These are phyloP conservation scores for Dothistroma pini DNA, from an alignment of 2,329 filamentous ascomycete species.

Conservation along the genomic window DNA sequence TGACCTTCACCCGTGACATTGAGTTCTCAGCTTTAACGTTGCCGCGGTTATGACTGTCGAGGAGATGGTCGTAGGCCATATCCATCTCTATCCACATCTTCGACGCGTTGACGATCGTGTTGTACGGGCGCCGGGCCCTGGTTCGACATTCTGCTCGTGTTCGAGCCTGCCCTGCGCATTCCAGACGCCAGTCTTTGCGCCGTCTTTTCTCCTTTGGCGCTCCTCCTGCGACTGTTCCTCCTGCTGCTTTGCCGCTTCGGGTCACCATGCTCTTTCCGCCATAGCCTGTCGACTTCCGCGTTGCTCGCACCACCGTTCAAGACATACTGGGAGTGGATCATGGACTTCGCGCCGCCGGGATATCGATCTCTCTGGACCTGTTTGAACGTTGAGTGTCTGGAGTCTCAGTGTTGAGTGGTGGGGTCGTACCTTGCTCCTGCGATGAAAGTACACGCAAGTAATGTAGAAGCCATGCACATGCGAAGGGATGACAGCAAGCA, in stretches of 20 bases:
- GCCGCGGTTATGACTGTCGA: no score
- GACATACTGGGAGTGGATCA: conserved; percentile 38
- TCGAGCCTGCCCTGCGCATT: conserved; percentile 2
- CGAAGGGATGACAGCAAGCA: conserved; percentile 40
- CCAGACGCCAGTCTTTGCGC: conserved; percentile 3
- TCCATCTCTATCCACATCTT: conserved; percentile 5
- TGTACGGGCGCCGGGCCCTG: neutral
- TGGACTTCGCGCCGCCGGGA: conserved; percentile 35
- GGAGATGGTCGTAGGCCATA: neutral
- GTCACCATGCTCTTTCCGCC: conserved; percentile 24
- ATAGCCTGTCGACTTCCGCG: conserved; percentile 32
- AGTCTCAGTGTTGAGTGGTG: neutral
- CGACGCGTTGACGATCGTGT: conserved; percentile 2
- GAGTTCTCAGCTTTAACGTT: no score
- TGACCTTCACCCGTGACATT: neutral
- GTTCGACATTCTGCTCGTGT: conserved; percentile 4
- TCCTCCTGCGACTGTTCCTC: conserved; percentile 2
- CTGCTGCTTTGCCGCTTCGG: conserved; percentile 6
- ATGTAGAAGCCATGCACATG: conserved; percentile 44
- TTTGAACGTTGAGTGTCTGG: neutral
- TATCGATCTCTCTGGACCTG: conserved; percentile 38
- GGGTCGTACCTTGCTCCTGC: conserved; percentile 33
- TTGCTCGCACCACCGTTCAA: conserved; percentile 38
- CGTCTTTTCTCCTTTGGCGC: conserved; percentile 1
- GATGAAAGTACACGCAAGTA: conserved; percentile 39